Conservation (phyloP, 345 rosid species). For the Eutrema japonicum region DNA sequence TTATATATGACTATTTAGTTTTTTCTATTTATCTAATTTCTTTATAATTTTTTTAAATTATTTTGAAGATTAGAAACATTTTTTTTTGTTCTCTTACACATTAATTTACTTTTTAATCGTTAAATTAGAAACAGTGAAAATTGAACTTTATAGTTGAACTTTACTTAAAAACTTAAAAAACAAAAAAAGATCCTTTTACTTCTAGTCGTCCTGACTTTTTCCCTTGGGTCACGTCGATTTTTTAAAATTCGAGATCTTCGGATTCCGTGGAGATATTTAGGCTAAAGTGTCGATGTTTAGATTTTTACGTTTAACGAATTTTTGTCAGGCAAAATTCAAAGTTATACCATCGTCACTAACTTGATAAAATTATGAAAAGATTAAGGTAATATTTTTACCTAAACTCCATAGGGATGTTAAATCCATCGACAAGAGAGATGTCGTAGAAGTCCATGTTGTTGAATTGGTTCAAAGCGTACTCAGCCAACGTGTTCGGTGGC, state of each 20-base stretch:
- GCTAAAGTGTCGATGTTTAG: not conserved
- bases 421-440: conserved; percentile 45
- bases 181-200: no score
- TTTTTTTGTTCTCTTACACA: not conserved
- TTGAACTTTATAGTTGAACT: no score
- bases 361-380: not conserved
- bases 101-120: no score
- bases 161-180: no score
- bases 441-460: conserved; percentile 43
- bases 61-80: no score
- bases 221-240: no score
- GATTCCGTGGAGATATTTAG: not conserved
- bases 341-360: not conserved
- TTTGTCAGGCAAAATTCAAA: not conserved
- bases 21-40: not conserved
- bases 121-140: no score
- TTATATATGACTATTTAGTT: not conserved
- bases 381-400: conserved; percentile 22
- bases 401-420: conserved; percentile 44
- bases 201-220: no score
- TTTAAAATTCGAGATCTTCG: no score
- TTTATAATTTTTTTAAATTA: no score
- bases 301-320: not conserved
- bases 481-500: conserved; percentile 66
- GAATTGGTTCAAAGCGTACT: conserved; percentile 60